Conservation (phyloP, 352 stramenopile genomes). For the Peronospora belbahrii region DNA sequence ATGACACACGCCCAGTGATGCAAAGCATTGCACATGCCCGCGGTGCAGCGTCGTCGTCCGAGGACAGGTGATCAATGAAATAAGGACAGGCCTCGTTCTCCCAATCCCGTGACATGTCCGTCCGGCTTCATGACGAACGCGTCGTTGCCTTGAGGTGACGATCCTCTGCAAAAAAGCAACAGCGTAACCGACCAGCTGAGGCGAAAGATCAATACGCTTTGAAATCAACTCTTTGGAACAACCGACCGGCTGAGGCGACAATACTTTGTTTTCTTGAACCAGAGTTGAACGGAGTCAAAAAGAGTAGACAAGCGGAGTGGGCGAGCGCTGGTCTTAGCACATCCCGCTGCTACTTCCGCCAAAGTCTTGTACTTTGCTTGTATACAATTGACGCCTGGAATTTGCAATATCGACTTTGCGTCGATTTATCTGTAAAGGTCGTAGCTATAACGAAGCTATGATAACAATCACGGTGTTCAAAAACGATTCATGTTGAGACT, state of each 20-base stretch:
- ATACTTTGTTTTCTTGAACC: background rate
- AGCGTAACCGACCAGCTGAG: background rate
- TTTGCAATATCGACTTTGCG: background rate
- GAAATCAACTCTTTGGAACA: too few species aligned
- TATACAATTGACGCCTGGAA: background rate
- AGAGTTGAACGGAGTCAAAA: too few species aligned
- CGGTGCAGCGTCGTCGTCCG: background rate
- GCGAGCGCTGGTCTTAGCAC: too few species aligned
- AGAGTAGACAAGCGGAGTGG: too few species aligned
- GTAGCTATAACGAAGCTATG: too few species aligned
- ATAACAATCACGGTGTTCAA: too few species aligned
- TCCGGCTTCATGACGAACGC: background rate
- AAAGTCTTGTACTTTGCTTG: too few species aligned
- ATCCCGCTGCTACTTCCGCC: too few species aligned
- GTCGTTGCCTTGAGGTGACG: background rate
- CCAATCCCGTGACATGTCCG: slow-evolving; percentile 1
- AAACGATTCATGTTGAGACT: too few species aligned
- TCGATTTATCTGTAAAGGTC: slow-evolving; percentile 10
- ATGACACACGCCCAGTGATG: background rate
- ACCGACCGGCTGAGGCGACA: too few species aligned
- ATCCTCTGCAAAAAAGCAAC: background rate
- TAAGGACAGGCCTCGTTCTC: slow-evolving; percentile 7
- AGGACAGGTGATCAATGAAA: slow-evolving; percentile 4
- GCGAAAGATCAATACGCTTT: too few species aligned
- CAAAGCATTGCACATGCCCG: background rate